Evolutionary conservation across 2,329 filamentous ascomycete genomes (phyloP).

Genomic region (Alternaria sp.): DNA sequence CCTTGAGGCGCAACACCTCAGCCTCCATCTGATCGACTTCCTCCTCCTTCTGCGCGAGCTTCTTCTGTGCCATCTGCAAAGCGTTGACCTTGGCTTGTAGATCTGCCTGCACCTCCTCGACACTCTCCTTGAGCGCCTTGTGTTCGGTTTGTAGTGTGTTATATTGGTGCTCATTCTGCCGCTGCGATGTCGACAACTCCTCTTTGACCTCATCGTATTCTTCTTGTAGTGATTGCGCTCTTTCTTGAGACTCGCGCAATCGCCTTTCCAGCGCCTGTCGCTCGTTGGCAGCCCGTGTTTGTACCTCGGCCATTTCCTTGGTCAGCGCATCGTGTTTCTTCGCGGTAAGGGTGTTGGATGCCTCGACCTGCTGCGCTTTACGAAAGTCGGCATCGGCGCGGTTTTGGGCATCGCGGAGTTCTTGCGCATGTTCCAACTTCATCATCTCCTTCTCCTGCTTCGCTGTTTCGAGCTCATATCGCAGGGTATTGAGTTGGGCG

Average conservation of each 20-base stretch:
- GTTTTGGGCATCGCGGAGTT: constrained; percentile 79
- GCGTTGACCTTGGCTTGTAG: constrained; percentile 64
- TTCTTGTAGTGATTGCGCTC: constrained; percentile 78
- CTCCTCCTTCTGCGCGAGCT: constrained; percentile 73
- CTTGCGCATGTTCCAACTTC: constrained; percentile 80
- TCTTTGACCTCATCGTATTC: constrained; percentile 85
- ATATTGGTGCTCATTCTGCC: constrained; percentile 69
- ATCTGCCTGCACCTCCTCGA: constrained; percentile 70
- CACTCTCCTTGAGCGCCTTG: constrained; percentile 64
- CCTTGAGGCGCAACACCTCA: constrained; percentile 83
- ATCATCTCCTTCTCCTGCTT: constrained; percentile 89
- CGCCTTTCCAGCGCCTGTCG: constrained; percentile 64
- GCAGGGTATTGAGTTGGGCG: constrained; percentile 85
- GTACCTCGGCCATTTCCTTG: constrained; percentile 64
- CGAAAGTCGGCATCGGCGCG: constrained; percentile 89
- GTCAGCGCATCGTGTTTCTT: constrained; percentile 64
- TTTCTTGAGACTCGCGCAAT: constrained; percentile 68
- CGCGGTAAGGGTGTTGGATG: constrained; percentile 58
- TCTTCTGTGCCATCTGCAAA: constrained; percentile 70
- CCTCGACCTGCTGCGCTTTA: constrained; percentile 67
- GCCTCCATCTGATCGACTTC: constrained; percentile 80
- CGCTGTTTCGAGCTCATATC: constrained; percentile 85
- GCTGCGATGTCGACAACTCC: constrained; percentile 72
- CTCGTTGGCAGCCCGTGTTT: constrained; percentile 65
- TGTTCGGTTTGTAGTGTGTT: constrained; percentile 70